Evolutionary conservation across 805 yeast genomes (phyloP).

Genomic region (Lachancea dasiensis): DNA sequence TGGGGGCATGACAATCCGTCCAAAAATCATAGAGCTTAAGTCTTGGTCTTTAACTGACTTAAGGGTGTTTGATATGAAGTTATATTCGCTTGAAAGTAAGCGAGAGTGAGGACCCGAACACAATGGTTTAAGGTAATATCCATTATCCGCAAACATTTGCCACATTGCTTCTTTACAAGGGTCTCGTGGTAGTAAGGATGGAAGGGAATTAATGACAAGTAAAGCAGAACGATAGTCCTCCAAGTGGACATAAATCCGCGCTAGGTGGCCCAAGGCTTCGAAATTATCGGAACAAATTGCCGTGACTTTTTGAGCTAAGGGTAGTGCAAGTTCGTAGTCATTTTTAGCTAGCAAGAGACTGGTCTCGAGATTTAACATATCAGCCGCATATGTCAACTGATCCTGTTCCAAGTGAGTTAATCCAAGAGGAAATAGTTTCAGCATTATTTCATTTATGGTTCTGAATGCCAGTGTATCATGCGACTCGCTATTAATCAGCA

Average conservation of each 20-base stretch:
- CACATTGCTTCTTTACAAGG: conserved; percentile 18
- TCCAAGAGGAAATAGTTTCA: conserved; percentile 16
- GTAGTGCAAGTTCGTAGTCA: conserved; percentile 24
- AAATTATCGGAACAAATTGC: conserved; percentile 29
- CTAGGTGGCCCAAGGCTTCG: conserved; percentile 27
- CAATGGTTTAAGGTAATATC: conserved; percentile 26
- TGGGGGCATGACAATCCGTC: conserved; percentile 30
- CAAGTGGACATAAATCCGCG: conserved; percentile 24
- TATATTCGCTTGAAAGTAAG: conserved; percentile 23
- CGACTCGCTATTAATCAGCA: conserved; percentile 20
- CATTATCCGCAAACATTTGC: conserved; percentile 1
- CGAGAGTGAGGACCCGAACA: conserved; percentile 16
- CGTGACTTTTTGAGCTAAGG: conserved; percentile 23
- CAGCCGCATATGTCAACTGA: conserved; percentile 23
- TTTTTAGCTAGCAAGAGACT: conserved; percentile 21
- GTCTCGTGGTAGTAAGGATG: conserved; percentile 24
- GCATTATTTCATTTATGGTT: conserved; percentile 17
- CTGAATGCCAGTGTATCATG: conserved; percentile 22
- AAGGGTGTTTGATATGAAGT: conserved; percentile 20
- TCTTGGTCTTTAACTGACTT: conserved; percentile 24
- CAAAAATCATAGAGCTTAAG: conserved; percentile 21
- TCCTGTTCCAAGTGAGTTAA: conserved; percentile 13
- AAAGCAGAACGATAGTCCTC: conserved; percentile 24
- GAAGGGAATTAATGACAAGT: conserved; percentile 30
- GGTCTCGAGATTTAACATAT: conserved; percentile 25